Base-by-base conservation (phyloP, 306 rosid species). In the Adenanthera pavonina region DNA sequence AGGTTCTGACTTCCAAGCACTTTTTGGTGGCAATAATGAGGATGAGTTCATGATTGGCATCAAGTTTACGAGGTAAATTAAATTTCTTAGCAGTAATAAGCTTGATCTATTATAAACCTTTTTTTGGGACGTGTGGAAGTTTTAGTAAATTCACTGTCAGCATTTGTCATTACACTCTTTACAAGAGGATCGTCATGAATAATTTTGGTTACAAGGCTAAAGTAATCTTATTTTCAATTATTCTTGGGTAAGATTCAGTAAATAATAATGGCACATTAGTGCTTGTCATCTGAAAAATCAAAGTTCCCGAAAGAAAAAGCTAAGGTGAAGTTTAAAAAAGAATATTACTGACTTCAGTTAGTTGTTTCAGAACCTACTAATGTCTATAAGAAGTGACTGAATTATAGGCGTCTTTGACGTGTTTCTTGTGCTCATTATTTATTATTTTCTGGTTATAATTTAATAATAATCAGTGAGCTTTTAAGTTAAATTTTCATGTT, bases 1-100 rank as follows among this genome's bases (percentile, higher is more conserved):
- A 85, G 91, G 97, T 62, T 68, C 88, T 0, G 99, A 95, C 87
- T 93, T 87, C 76, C 54, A 93, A 77, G 80, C 84, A 80, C 99
- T 95, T 83, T 92, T 93, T 92, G 89, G 90, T 66, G 98, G 94
- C 69, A 92, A 89, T 85, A 88, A 87, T 72, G 92, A 84, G 78
- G 99, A 95, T 81, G 89, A 89, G 79, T 95, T 95, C 85, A 91
- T 95, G 97, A 81, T 93, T 69, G 99, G 99, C 83, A 92, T 95
- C 85, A 95, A 95, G 87, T 89, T 95, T 86, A 92, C 97, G 0
- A 89, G 92, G 99, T 93, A 87, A 71, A 69, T 86, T 69, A 47
- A 73, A 51, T 72, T 61, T 66, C 34, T 76, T 43, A 3, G 16
- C 64, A 41, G 64, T 67, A 49, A 68, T 43, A 30, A 53, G 38